Conservation (phyloP, 768 basidiomycete genomes). For the Tylopilus sp. region DNA sequence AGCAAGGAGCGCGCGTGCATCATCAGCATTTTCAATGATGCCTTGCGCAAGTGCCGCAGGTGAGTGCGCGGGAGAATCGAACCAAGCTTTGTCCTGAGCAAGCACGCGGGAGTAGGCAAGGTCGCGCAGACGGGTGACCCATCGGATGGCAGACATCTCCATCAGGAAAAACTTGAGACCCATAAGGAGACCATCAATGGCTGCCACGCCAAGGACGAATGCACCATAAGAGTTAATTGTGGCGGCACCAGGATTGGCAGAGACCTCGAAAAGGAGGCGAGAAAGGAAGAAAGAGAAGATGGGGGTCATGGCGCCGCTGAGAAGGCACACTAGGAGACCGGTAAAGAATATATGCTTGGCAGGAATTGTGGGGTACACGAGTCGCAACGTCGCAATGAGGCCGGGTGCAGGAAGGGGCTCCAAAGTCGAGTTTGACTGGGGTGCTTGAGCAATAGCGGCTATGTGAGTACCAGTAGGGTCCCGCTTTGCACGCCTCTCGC, state of each 20-base stretch:
- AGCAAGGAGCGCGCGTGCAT: slow-evolving; percentile 74
- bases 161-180: slow-evolving; percentile 79
- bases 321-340: slow-evolving; percentile 65
- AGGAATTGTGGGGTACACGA: slow-evolving; percentile 69
- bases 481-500: slow-evolving; percentile 24
- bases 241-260: slow-evolving; percentile 62
- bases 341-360: slow-evolving; percentile 65
- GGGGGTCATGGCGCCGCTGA: slow-evolving; percentile 84
- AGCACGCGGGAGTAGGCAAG: slow-evolving; percentile 57
- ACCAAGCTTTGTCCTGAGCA: slow-evolving; percentile 82
- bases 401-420: slow-evolving; percentile 12
- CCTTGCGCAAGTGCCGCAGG: slow-evolving; percentile 64
- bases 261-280: slow-evolving; percentile 71
- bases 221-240: slow-evolving; percentile 69
- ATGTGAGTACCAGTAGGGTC: neutral
- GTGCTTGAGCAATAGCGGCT: slow-evolving; percentile 5
- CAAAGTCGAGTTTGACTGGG: slow-evolving; percentile 1
- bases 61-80: slow-evolving; percentile 64
- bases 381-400: slow-evolving; percentile 42
- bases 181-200: slow-evolving; percentile 69
- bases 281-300: slow-evolving; percentile 90
- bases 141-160: slow-evolving; percentile 68
- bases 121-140: slow-evolving; percentile 68
- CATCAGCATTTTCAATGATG: slow-evolving; percentile 87
- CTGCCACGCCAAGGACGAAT: slow-evolving; percentile 70